Percentiles rank a stretch among this genome's conserved stretches.
Evolutionary conservation across 2,329 filamentous ascomycete species (phyloP).

Genomic region (Ambrosiella beaveri): DNA sequence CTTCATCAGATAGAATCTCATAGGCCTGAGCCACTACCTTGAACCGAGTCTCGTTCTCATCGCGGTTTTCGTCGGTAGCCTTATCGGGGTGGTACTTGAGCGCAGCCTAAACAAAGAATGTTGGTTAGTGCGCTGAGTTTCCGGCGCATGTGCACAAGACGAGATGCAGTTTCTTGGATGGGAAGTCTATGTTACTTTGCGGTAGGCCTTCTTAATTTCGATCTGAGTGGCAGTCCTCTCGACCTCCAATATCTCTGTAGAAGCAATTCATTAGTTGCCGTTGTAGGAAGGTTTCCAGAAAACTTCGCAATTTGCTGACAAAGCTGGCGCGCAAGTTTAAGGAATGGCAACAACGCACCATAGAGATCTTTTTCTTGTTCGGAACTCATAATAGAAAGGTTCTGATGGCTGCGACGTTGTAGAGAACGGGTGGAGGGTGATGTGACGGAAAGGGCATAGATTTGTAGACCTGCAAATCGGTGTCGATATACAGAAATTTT

Average conservation of each 20-base stretch:
- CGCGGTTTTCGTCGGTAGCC: conserved; percentile 69
- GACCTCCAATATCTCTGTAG: conserved; percentile 61
- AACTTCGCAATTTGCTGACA: not conserved
- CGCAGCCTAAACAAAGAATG: conserved; percentile 44
- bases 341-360: conserved; percentile 24
- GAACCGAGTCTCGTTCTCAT: conserved; percentile 78
- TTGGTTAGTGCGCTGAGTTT: not conserved
- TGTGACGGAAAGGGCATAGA: no score
- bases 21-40: conserved; percentile 88
- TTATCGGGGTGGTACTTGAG: conserved; percentile 89
- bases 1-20: conserved; percentile 91
- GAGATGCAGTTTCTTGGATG: conserved; percentile 15
- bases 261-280: conserved; percentile 7
- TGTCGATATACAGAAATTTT: no score
- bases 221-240: conserved; percentile 52
- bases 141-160: not conserved
- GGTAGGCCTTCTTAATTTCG: conserved; percentile 89
- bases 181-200: conserved; percentile 45
- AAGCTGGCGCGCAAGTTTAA: not conserved
- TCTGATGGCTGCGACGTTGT: no score
- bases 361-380: conserved; percentile 42
- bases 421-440: no score
- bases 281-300: not conserved
- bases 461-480: no score
- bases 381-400: not conserved